Evolutionary conservation across 441 rosid species (phyloP).

Genomic region (Dalechampia spathulata): DNA sequence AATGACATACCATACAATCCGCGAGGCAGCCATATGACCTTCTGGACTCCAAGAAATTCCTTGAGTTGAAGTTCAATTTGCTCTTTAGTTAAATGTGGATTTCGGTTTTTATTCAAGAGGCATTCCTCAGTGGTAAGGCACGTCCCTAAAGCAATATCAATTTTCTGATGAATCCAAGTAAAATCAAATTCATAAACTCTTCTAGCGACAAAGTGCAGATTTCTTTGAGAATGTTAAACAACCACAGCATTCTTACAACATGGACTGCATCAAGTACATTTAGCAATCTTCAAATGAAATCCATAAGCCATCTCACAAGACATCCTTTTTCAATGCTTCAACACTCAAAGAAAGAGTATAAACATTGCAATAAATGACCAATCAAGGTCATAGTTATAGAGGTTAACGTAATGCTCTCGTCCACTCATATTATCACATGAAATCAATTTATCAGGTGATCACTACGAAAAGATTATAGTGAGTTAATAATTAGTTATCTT

Average conservation of each 20-base stretch:
- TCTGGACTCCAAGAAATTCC: slow-evolving; percentile 62
- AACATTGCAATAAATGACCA: not conserved
- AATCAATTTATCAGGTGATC: too few species aligned
- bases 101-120: slow-evolving; percentile 79
- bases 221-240: not conserved
- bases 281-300: not conserved
- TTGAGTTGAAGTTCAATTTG: slow-evolving; percentile 72
- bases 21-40: slow-evolving; percentile 76
- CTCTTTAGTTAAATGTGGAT: slow-evolving; percentile 64
- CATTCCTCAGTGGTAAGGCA: slow-evolving; percentile 92
- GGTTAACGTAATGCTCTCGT: too few species aligned
- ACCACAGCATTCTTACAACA: not conserved
- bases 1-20: slow-evolving; percentile 60
- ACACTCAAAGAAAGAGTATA: not conserved
- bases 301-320: not conserved
- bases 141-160: slow-evolving; percentile 48
- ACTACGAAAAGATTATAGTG: too few species aligned
- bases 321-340: not conserved
- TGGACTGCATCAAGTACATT: not conserved
- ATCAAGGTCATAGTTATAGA: too few species aligned
- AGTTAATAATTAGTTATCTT: too few species aligned
- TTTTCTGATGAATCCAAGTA: slow-evolving; percentile 4
- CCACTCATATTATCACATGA: not conserved
- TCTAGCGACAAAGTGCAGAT: not conserved
- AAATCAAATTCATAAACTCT: too few species aligned